phyloP scores from a whole-genome alignment of 257 asterid genomes.

The Echites panduratus region DNA sequence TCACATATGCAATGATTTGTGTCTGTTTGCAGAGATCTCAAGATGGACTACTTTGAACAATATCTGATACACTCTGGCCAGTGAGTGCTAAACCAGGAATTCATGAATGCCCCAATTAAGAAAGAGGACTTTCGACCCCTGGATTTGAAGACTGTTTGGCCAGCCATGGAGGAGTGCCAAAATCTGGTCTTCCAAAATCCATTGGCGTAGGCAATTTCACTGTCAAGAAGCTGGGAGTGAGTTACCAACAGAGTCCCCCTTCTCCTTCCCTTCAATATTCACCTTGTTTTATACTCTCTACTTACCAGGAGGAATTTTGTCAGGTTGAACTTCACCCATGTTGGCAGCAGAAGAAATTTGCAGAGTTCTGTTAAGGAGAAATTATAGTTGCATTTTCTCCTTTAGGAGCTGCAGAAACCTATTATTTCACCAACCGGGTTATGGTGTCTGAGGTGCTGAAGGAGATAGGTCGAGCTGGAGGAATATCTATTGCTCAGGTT shows the following conservation, averaged over 20 bases:
- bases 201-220: slow-evolving; percentile 54
- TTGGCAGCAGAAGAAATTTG: slow-evolving; percentile 70
- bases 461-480: slow-evolving; percentile 42
- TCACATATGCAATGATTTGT: no score
- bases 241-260: background rate
- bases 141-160: slow-evolving; percentile 48
- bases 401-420: slow-evolving; percentile 51
- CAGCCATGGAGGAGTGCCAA: slow-evolving; percentile 49
- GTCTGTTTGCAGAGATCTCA: slow-evolving; percentile 29
- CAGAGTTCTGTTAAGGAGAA: slow-evolving; percentile 46
- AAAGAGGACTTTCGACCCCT: slow-evolving; percentile 34
- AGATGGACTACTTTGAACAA: slow-evolving; percentile 40
- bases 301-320: background rate
- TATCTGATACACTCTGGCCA: slow-evolving; percentile 53
- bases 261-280: background rate
- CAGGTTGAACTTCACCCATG: slow-evolving; percentile 76
- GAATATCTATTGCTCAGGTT: slow-evolving; percentile 60
- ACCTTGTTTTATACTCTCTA: no score
- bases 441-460: slow-evolving; percentile 46
- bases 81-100: slow-evolving; percentile 30
- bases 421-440: slow-evolving; percentile 48
- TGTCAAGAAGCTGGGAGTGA: slow-evolving; percentile 39
- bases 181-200: slow-evolving; percentile 41
- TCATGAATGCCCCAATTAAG: slow-evolving; percentile 27
- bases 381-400: slow-evolving; percentile 47